Base-by-base conservation (phyloP, 441 rosid genomes). In the Melastoma candidum region DNA sequence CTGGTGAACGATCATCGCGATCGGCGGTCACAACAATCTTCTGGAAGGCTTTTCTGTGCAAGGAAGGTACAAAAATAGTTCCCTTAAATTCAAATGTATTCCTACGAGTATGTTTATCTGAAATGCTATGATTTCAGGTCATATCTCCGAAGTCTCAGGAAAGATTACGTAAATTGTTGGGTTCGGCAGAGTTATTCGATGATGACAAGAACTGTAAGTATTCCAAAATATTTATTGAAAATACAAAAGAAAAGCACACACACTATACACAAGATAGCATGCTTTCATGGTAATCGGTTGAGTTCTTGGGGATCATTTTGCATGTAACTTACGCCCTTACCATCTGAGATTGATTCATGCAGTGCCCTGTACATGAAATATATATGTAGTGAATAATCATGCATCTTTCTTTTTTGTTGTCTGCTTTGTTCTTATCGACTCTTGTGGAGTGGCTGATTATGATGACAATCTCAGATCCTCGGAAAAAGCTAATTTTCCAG, bases 71-170 rank as follows among this genome's bases (percentile, higher is more conserved):
- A 17, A 10, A 58, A 7, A 13, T 26, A 43, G 25, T 43, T 59
- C 36, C 12, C 63, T 45, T 61, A 39, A 12, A 47, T 59, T 65
- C 49, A 53, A 53, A 22, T 61, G 52, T 51, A n/a, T 46, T 53
- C 13, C 32, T 12, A 46, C 26, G 10, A 57, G 53, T 27, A 47
- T 59, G 46, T 57, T 67, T 53, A 74, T 54, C 26, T 29, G 3
- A 36, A 8, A 17, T 65, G 26, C 26, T 63, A 65, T 49, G 43
- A 13, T 73, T 71, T 61, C 94, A 88, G 98, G 74, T 60, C 59
- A 82, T 92, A 62, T 92, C 98, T 65, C 95, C 97, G 27, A 65
- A 68, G 51, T 79, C 89, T 47, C 98, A 75, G 74, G 78, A 78
- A 54, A 73, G 69, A 67, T 81, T 92, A 51, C 55, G 83, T 53